These are phyloP conservation scores for Pulveroboletus sp. DNA, from an alignment of 768 basidiomycete genomes.

Conservation along the genomic window DNA sequence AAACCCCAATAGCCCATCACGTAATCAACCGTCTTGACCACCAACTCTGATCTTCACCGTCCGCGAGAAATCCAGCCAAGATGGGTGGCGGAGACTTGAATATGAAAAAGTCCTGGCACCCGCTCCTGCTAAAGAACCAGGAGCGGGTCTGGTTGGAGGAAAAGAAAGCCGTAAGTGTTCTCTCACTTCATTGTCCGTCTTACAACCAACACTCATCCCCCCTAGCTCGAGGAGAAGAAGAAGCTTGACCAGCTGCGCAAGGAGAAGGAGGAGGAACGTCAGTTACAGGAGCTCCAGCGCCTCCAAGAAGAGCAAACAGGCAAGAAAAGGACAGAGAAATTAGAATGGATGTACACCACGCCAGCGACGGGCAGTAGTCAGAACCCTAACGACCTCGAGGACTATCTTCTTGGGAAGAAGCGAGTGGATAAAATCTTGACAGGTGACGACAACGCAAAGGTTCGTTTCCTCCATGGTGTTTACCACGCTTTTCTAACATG, in stretches of 20 bases:
- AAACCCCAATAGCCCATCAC: background rate
- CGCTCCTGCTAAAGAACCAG: constrained; percentile 96
- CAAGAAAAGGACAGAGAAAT: constrained; percentile 86
- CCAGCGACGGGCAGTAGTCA: constrained; percentile 86
- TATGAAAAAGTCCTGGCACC: constrained; percentile 99
- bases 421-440: constrained; percentile 94
- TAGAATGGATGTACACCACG: constrained; percentile 99
- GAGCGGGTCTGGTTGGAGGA: constrained; percentile 99
- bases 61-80: constrained; percentile 41
- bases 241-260: constrained; percentile 95
- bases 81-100: constrained; percentile 99
- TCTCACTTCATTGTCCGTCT: background rate
- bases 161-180: constrained; percentile 78
- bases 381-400: constrained; percentile 90
- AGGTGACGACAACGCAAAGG: constrained; percentile 89
- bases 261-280: constrained; percentile 96
- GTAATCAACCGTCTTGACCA: constrained; percentile 5
- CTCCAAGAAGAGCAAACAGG: constrained; percentile 95
- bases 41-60: constrained; percentile 5
- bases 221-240: constrained; percentile 96
- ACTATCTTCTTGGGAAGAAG: constrained; percentile 96
- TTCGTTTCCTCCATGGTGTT: constrained; percentile 24
- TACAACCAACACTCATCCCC: constrained; percentile 12
- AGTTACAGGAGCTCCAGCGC: constrained; percentile 92
- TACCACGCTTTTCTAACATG: constrained; percentile 4